These are phyloP conservation scores for Backusella luteola DNA, from an alignment of 192 early-diverging fungal species.

Conservation along the genomic window DNA sequence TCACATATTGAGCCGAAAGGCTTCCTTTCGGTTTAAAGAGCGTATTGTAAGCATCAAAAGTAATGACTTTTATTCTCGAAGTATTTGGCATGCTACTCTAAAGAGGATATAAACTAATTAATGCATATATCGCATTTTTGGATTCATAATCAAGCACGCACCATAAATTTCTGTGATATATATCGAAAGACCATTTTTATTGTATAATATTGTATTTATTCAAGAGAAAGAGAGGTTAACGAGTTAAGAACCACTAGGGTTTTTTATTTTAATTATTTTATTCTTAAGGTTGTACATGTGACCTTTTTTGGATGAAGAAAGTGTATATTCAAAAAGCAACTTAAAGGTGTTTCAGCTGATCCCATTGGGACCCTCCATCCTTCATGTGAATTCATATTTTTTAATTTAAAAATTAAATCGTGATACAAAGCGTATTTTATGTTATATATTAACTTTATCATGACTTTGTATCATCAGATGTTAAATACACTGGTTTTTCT, in stretches of 20 bases:
- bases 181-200: conserved; percentile 3
- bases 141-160: too few species aligned
- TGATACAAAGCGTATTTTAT: neutral
- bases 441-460: neutral
- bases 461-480: neutral
- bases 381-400: conserved; percentile 19
- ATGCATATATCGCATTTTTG: neutral
- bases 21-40: conserved; percentile 53
- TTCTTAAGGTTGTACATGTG: neutral
- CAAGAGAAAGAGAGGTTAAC: neutral
- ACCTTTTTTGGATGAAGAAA: neutral
- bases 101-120: neutral
- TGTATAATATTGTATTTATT: neutral
- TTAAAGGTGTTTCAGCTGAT: neutral
- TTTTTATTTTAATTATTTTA: neutral
- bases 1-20: conserved; percentile 43
- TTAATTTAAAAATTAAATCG: neutral
- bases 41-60: conserved; percentile 65
- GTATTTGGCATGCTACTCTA: neutral
- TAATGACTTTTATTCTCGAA: conserved; percentile 45
- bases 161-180: neutral
- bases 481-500: neutral
- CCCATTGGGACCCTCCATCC: neutral
- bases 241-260: neutral
- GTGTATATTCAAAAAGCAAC: neutral